These are phyloP conservation scores for Calocybe gangraenosa DNA, from an alignment of 768 basidiomycete species.

Conservation along the genomic window DNA sequence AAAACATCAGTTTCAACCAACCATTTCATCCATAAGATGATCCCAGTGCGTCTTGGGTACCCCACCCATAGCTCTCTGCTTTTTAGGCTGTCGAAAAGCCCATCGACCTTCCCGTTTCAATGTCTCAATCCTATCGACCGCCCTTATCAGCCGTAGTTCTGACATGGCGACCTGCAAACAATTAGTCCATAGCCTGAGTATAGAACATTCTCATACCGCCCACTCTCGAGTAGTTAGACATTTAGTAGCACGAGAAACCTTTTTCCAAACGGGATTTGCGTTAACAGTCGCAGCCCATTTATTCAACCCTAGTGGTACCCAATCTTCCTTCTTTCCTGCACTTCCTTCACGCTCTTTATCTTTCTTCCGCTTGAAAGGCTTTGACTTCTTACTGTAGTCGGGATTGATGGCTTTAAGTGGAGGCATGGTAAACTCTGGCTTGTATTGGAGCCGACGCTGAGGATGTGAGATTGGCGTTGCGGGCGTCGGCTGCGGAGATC, in stretches of 20 bases:
- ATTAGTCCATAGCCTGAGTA: slow-evolving; percentile 1
- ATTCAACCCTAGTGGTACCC: slow-evolving; percentile 58
- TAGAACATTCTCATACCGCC: slow-evolving; percentile 50
- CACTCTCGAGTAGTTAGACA: slow-evolving; percentile 79
- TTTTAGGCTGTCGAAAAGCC: slow-evolving; percentile 95
- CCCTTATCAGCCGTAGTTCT: slow-evolving; percentile 73
- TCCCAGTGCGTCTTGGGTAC: slow-evolving; percentile 89
- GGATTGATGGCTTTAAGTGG: slow-evolving; percentile 49
- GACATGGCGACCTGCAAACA: slow-evolving; percentile 57
- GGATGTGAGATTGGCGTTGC: slow-evolving; percentile 11
- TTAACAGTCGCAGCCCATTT: slow-evolving; percentile 73
- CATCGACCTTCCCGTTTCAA: slow-evolving; percentile 79
- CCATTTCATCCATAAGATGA: slow-evolving; percentile 95
- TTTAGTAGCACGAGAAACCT: slow-evolving; percentile 66
- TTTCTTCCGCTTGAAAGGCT: slow-evolving; percentile 39
- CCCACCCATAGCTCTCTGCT: slow-evolving; percentile 77
- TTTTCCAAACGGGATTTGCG: slow-evolving; percentile 74
- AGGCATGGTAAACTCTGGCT: slow-evolving; percentile 50
- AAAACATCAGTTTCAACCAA: slow-evolving; percentile 27
- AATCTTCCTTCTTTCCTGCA: slow-evolving; percentile 48
- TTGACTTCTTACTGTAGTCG: slow-evolving; percentile 41
- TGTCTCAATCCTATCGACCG: slow-evolving; percentile 80
- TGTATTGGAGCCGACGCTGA: slow-evolving; percentile 35
- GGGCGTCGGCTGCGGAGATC: slow-evolving; percentile 7
- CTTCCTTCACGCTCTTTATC: slow-evolving; percentile 46